phyloP scores from a whole-genome alignment of 2,329 filamentous ascomycete genomes.

The Sclerotinia subarctica region DNA sequence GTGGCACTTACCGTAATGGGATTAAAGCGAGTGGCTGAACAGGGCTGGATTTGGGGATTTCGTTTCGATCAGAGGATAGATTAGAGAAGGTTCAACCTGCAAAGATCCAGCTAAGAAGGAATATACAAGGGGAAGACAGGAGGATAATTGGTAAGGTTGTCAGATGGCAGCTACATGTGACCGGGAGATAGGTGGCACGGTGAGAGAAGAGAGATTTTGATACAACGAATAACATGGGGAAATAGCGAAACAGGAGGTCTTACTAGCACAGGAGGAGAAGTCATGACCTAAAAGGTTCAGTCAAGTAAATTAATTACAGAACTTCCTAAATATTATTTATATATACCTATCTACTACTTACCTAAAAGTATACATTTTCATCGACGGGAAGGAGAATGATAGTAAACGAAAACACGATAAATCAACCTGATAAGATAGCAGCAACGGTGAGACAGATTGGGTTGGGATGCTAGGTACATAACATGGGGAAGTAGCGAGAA shows the following conservation, averaged over 20 bases:
- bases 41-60: conserved; percentile 13
- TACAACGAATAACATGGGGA: neutral
- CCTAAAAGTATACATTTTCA: neutral
- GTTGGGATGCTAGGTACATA: neutral
- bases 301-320: no score
- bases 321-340: neutral
- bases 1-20: conserved; percentile 21
- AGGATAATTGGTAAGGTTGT: neutral
- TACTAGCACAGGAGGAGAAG: neutral
- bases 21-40: conserved; percentile 15
- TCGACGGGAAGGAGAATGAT: no score
- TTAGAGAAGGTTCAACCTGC: neutral
- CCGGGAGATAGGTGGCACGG: neutral
- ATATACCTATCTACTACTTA: neutral
- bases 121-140: neutral
- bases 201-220: neutral
- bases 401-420: neutral
- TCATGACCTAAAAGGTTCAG: neutral
- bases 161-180: conserved; percentile 10
- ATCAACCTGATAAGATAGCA: neutral
- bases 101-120: neutral
- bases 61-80: neutral
- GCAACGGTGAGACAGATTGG: neutral
- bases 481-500: conserved; percentile 1
- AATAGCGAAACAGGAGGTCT: neutral